These are phyloP conservation scores for Sphagnum magellanicum DNA, from an alignment of 228 moss, liverwort and hornwort species.

Conservation along the genomic window DNA sequence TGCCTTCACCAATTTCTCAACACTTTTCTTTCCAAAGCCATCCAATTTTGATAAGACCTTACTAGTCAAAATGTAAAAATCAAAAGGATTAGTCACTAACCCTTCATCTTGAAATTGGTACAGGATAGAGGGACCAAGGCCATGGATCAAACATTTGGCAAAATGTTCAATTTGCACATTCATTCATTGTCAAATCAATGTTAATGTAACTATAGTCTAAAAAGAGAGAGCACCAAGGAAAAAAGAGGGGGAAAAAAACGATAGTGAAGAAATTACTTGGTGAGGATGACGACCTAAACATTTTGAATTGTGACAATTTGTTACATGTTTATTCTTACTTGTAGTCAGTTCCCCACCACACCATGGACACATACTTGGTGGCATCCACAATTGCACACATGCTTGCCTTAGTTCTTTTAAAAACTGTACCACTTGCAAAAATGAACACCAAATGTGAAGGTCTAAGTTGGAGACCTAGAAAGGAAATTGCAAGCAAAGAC, in stretches of 20 bases:
- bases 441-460: too few species aligned
- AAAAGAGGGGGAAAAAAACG: neutral
- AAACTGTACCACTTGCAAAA: slow-evolving; percentile 63
- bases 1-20: slow-evolving; percentile 49
- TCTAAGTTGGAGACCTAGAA: too few species aligned
- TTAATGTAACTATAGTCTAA: neutral
- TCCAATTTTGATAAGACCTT: slow-evolving; percentile 40
- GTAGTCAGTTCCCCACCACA: slow-evolving; percentile 55
- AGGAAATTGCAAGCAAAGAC: too few species aligned
- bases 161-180: slow-evolving; percentile 66
- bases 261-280: slow-evolving; percentile 21
- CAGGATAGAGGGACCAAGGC: slow-evolving; percentile 63
- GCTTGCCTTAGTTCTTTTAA: slow-evolving; percentile 48
- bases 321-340: slow-evolving; percentile 45
- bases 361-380: slow-evolving; percentile 62
- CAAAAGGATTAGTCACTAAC: slow-evolving; percentile 57
- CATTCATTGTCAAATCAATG: neutral
- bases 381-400: slow-evolving; percentile 54
- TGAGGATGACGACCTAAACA: slow-evolving; percentile 79
- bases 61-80: slow-evolving; percentile 53
- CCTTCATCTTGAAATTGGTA: slow-evolving; percentile 58
- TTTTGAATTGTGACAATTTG: slow-evolving; percentile 54
- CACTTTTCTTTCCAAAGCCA: slow-evolving; percentile 69
- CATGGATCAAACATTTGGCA: slow-evolving; percentile 66
- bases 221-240: neutral